phyloP scores from a whole-genome alignment of 352 stramenopile genomes.

The Pythium pyrilobum region DNA sequence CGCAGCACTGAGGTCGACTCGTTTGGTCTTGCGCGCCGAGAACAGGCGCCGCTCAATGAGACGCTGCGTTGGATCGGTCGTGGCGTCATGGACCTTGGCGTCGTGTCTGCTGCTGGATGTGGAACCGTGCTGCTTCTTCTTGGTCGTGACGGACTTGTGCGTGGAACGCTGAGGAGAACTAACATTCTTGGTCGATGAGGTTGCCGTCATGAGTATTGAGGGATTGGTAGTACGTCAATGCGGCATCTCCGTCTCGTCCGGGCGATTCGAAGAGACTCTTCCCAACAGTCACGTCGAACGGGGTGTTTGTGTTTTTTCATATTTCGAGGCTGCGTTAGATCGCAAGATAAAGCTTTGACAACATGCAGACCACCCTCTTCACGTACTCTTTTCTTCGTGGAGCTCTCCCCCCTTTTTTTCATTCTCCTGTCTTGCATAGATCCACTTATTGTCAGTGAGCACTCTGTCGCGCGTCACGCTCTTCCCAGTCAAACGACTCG shows the following conservation, averaged over 20 bases:
- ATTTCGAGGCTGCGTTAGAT: too few relatives aligned
- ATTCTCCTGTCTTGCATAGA: background rate
- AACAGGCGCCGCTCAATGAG: constrained; percentile 29
- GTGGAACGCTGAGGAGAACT: too few relatives aligned
- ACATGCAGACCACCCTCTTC: background rate
- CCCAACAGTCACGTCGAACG: background rate
- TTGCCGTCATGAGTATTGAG: background rate
- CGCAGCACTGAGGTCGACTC: constrained; percentile 38
- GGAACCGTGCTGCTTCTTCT: background rate
- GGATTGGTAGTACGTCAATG: too few relatives aligned
- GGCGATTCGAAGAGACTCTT: background rate
- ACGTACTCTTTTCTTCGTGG: background rate
- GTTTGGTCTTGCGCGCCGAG: constrained; percentile 18
- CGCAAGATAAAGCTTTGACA: too few relatives aligned
- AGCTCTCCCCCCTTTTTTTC: constrained; percentile 1
- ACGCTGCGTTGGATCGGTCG: background rate
- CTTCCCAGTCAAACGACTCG: constrained; percentile 52
- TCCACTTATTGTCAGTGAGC: background rate
- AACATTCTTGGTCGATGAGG: too few relatives aligned
- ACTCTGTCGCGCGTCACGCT: constrained; percentile 11
- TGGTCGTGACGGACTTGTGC: too few relatives aligned
- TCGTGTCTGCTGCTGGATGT: background rate
- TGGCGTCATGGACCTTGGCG: background rate
- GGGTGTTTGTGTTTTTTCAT: too few relatives aligned
- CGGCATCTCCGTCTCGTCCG: too few relatives aligned